Evolutionary conservation across 1,284 basidiomycete species (phyloP), one percentile per base, ranked within the genome.

Genomic region (Pascua guehoae): DNA sequence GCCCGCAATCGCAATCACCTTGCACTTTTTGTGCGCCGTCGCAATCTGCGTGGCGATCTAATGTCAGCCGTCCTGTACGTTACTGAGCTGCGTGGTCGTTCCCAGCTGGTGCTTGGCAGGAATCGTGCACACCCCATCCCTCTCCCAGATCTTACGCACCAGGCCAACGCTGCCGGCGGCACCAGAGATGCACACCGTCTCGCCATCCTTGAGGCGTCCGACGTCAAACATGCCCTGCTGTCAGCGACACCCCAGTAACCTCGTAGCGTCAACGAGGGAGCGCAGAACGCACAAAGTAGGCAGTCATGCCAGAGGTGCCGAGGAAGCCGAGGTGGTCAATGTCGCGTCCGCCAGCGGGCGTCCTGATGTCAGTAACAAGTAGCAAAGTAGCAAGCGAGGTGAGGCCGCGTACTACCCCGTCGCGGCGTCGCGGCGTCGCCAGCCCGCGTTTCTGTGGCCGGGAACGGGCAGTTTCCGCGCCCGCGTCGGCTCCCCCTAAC

Each of bases 1-100:
- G 16, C 88, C 87, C 0, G 87, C 91, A 63, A 93, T 88, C 11
- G 86, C 92, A 63, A 91, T 86, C 49, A 96, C 91, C 62, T 84
- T 88, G 72, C 79, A 80, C 37, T 72, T 71, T 11, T 70, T 69
- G 57, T 75, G 71, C 16, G 73, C 67, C 32, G 85, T 72, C 0
- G 85, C 86, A 11, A 82, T 81, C 7, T 77, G 74, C 60, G 86
- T 87, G 2, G 84, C 91, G 38, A 92, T 82, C 72, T 94, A 88
- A 10, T 4, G 24, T 32, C 24, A 32, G 24, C 24, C 24, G n/a
- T n/a, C n/a, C n/a, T n/a, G n/a, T n/a, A 32, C 24, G 24, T 32
- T 32, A 32, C 24, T 32, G 24, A 32, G 24, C 24, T 32, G 24
- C 7, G 24, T 7, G 4, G 24, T 7, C 24, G 24, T 32, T 32